A percentile compares a stretch with the other conserved stretches of the same genome.
Conservation (phyloP, 2,329 filamentous ascomycete genomes). For the Zalaria sp. region DNA sequence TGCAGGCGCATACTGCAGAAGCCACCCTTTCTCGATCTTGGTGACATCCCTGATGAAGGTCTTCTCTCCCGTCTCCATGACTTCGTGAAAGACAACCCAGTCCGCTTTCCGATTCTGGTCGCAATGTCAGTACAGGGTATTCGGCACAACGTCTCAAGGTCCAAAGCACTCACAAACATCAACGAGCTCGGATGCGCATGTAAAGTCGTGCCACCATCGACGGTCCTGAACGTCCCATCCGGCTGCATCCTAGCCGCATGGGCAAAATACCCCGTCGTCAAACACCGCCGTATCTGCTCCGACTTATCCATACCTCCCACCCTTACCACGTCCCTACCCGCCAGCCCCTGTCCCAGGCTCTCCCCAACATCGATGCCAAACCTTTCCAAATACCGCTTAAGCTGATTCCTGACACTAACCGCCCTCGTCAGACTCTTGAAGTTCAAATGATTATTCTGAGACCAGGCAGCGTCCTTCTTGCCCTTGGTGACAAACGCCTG, state of each 20-base stretch:
- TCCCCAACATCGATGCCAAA: slow-evolving; percentile 63
- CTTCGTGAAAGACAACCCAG: slow-evolving; percentile 91
- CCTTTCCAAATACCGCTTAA: slow-evolving; percentile 74
- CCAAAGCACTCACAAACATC: slow-evolving; percentile 54
- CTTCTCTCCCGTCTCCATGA: slow-evolving; percentile 79
- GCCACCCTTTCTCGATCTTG: slow-evolving; percentile 88
- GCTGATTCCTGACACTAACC: slow-evolving; percentile 72
- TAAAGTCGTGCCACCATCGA: slow-evolving; percentile 64
- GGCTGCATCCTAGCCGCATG: slow-evolving; percentile 89
- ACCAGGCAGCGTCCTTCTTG: slow-evolving; percentile 73
- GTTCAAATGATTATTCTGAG: slow-evolving; percentile 74
- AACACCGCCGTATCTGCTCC: slow-evolving; percentile 68
- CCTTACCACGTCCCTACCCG: slow-evolving; percentile 16
- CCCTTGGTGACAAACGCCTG: slow-evolving; percentile 74
- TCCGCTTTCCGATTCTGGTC: slow-evolving; percentile 72
- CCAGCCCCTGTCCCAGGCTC: slow-evolving; percentile 26
- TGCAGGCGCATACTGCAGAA: slow-evolving; percentile 73
- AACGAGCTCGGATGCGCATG: slow-evolving; percentile 84
- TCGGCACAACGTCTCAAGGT: neutral
- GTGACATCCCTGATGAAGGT: slow-evolving; percentile 82
- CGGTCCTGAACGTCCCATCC: slow-evolving; percentile 77
- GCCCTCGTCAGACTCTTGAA: slow-evolving; percentile 72
- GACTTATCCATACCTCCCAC: slow-evolving; percentile 36
- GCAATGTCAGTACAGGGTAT: neutral
- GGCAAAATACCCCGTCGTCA: slow-evolving; percentile 83